phyloP scores from a whole-genome alignment of 148 eudicot species.

The Simmondsia chinensis region DNA sequence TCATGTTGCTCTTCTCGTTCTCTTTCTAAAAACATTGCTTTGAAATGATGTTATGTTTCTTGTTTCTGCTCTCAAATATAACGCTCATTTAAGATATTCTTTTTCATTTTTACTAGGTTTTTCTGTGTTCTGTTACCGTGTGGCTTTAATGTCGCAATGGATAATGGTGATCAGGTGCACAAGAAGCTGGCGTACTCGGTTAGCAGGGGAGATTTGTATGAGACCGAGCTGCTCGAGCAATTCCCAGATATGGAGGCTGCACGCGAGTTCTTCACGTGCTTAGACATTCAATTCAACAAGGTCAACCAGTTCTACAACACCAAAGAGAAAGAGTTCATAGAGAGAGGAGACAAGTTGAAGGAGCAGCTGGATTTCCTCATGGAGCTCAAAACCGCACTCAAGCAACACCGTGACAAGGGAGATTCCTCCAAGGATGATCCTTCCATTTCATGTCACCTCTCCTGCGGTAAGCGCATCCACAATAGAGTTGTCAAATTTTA shows the following conservation, averaged over 20 bases:
- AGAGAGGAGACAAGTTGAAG: constrained; percentile 63
- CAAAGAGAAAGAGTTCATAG: constrained; percentile 79
- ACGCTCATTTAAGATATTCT: background rate
- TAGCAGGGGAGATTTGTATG: constrained; percentile 55
- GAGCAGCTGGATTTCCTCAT: constrained; percentile 69
- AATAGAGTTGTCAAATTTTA: too few species aligned
- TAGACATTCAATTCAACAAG: constrained; percentile 86
- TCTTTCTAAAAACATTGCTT: too few species aligned
- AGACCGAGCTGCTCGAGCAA: constrained; percentile 82
- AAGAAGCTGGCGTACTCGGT: constrained; percentile 51
- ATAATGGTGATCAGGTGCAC: constrained; percentile 66
- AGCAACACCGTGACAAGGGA: constrained; percentile 23
- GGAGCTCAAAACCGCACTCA: constrained; percentile 45
- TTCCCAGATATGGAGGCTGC: constrained; percentile 67
- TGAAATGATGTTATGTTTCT: too few species aligned
- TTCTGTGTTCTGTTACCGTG: constrained; percentile 1
- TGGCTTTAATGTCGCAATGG: constrained; percentile 8
- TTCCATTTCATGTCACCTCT: constrained; percentile 64
- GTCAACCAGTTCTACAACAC: constrained; percentile 70
- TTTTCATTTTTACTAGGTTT: background rate
- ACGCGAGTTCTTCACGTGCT: constrained; percentile 54
- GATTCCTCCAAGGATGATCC: constrained; percentile 46
- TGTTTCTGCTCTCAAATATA: too few species aligned
- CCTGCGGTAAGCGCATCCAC: constrained; percentile 52
- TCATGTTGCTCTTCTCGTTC: too few species aligned